Percentiles rank a stretch among this genome's conserved stretches.
These are phyloP conservation scores for Yamadazyma pseudoaaseri DNA, from an alignment of 1,139 yeast species.

Conservation along the genomic window DNA sequence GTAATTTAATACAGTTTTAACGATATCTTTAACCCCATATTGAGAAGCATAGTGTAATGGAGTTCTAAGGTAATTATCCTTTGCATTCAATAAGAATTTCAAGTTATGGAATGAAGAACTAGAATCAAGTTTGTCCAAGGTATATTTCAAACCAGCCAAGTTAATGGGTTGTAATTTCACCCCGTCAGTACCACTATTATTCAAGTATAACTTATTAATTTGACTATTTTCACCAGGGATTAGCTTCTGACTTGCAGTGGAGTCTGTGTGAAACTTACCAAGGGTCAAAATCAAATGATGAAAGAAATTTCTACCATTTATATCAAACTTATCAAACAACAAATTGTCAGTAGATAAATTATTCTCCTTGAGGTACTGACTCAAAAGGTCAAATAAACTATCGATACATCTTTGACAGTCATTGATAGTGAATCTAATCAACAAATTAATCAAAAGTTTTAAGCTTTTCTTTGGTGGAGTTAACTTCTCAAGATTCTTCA, in stretches of 20 bases:
- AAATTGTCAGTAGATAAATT: conserved; percentile 23
- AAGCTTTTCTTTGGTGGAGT: conserved; percentile 22
- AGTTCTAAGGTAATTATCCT: conserved; percentile 76
- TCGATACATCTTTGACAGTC: conserved; percentile 58
- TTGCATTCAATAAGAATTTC: conserved; percentile 57
- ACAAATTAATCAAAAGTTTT: conserved; percentile 50
- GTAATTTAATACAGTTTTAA: conserved; percentile 54
- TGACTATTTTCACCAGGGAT: conserved; percentile 39
- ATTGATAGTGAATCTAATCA: conserved; percentile 62
- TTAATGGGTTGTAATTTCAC: conserved; percentile 22
- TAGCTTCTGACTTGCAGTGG: conserved; percentile 23
- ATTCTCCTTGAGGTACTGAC: conserved; percentile 14
- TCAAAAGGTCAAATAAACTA: conserved; percentile 37
- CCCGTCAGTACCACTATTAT: conserved; percentile 64
- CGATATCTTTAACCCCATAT: conserved; percentile 71
- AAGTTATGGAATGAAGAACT: conserved; percentile 13
- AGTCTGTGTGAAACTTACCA: conserved; percentile 51
- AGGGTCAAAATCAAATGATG: conserved; percentile 78
- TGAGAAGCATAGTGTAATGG: conserved; percentile 91
- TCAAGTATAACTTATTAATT: conserved; percentile 29
- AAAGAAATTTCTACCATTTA: conserved; percentile 79
- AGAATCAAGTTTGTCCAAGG: conserved; percentile 41
- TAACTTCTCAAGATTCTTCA: conserved; percentile 31
- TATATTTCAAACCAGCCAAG: conserved; percentile 22
- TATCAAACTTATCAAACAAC: conserved; percentile 61